Evolutionary conservation across 225 moss, liverwort and hornwort species (phyloP).

Genomic region (Takakia lepidozioides): DNA sequence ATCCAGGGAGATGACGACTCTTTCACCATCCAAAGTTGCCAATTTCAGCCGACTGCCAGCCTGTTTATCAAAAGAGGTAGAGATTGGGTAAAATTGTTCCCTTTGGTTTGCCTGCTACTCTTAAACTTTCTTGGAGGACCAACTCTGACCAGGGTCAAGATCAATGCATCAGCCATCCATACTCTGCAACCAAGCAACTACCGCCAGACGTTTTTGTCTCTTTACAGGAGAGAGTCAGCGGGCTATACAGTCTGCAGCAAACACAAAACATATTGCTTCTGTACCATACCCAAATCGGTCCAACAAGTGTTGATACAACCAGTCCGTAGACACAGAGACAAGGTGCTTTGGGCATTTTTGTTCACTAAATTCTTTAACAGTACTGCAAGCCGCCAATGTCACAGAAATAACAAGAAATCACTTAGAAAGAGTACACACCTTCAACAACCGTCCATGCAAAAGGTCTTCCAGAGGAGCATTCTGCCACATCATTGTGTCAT

Average conservation of each 20-base stretch:
- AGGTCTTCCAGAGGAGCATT: conserved; percentile 30
- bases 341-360: neutral
- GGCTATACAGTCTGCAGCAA: too few relatives aligned
- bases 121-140: too few relatives aligned
- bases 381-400: too few relatives aligned
- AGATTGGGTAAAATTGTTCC: too few relatives aligned
- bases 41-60: conserved; percentile 30
- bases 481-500: conserved; percentile 24
- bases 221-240: too few relatives aligned
- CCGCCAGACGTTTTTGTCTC: too few relatives aligned
- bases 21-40: conserved; percentile 30
- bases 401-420: too few relatives aligned
- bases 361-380: neutral
- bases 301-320: neutral
- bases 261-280: too few relatives aligned
- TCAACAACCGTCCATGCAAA: conserved; percentile 18
- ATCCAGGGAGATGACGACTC: conserved; percentile 25
- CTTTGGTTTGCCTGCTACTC: too few relatives aligned
- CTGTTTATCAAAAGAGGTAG: too few relatives aligned
- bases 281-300: too few relatives aligned
- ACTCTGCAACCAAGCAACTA: too few relatives aligned
- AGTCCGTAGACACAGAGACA: neutral
- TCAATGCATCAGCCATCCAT: neutral
- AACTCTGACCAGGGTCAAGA: neutral
- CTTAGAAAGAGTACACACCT: conserved; percentile 22